phyloP scores from a whole-genome alignment of 1,284 basidiomycete genomes.

The Flammula alnicola region DNA sequence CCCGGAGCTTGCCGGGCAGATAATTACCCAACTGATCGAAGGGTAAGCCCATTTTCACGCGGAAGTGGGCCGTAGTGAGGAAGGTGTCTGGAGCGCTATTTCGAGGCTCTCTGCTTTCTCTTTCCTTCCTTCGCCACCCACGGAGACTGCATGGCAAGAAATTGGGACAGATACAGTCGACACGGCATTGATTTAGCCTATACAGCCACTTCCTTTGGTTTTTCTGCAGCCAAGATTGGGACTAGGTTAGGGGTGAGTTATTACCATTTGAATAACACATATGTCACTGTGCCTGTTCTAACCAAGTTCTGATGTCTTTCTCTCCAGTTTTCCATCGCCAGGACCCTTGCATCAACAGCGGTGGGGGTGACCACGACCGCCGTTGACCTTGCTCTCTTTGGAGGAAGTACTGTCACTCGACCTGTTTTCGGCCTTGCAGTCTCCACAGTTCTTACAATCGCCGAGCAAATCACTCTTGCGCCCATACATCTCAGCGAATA shows the following conservation, averaged over 20 bases:
- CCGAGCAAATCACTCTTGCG: slow-evolving; percentile 71
- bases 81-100: not conserved
- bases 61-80: not conserved
- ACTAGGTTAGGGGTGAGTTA: slow-evolving; percentile 68
- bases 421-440: slow-evolving; percentile 61
- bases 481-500: slow-evolving; percentile 77
- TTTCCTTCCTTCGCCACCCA: slow-evolving; percentile 1
- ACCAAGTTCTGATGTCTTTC: slow-evolving; percentile 4
- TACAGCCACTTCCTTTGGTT: slow-evolving; percentile 61
- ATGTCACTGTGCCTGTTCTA: not conserved
- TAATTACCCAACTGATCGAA: too few species aligned
- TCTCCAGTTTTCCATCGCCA: slow-evolving; percentile 69
- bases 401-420: slow-evolving; percentile 59
- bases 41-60: not conserved
- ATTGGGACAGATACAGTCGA: slow-evolving; percentile 66
- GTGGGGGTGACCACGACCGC: slow-evolving; percentile 59
- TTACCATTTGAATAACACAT: not conserved
- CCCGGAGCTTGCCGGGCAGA: too few species aligned
- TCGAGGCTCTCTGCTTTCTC: not conserved
- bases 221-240: slow-evolving; percentile 66
- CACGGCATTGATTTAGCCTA: slow-evolving; percentile 69
- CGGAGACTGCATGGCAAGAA: slow-evolving; percentile 36
- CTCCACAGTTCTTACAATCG: slow-evolving; percentile 62
- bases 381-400: slow-evolving; percentile 68
- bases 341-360: slow-evolving; percentile 61